Evolutionary conservation across 106 monocot genomes (phyloP), one percentile per base, ranked within the genome.

Genomic region (Xerophyta viscosa): DNA sequence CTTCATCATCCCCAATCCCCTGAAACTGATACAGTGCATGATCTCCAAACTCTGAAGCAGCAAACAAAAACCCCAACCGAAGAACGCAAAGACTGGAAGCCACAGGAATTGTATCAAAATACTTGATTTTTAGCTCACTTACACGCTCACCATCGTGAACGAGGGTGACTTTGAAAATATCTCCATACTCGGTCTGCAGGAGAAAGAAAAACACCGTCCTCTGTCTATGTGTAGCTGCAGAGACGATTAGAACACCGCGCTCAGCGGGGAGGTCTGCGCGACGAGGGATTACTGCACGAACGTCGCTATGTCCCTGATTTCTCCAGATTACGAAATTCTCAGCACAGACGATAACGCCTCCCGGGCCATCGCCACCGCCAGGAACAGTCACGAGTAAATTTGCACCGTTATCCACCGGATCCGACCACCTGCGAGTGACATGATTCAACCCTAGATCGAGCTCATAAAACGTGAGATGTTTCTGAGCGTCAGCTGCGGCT

Each of bases 381-480:
- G 94, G 94, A 6, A 94, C 94, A 4, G 80, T 81, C 20, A 88
- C 77, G 4, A 94, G 78, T 51, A 94, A 48, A 19, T 94, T 83
- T 12, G 94, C 94, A 2, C 88, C 88, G 23, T 88, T 88, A 47
- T 94, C 94, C 8, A 94, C 64, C 0, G 94, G 88, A 47, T 94
- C 94, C 0, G 88, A 75, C 84, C 84, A 88, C 51, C 84, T 94
- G 17, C 94, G 66, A 14, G 88, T 81, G 21, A 94, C 88, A 31
- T 94, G 94, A 56, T 94, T 94, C 44, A 96, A 77, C 8, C 94
- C 94, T 6, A 96, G 67, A 41, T 96, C 94, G 17, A 96, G 88
- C 71, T 96, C 94, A n/a, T 96, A 96, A 64, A 88, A 96, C 6
- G 88, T 88, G 22, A 96, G 81, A 51, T 85, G 78, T 66, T 96